Conservation (phyloP, 768 basidiomycete genomes). For the Omphalotus guepiniiformis region DNA sequence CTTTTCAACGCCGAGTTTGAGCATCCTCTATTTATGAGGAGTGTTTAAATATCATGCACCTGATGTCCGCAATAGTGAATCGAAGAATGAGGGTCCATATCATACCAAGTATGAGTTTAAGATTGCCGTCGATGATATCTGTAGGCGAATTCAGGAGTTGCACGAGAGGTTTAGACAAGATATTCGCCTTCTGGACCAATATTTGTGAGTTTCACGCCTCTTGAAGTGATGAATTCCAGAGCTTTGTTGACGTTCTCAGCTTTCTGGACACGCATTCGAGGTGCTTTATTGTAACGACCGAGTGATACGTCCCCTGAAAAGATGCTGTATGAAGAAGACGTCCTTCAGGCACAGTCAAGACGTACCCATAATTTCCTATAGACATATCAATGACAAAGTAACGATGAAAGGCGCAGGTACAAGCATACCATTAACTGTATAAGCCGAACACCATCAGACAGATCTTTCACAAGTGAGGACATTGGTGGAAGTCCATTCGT, state of each 20-base stretch:
- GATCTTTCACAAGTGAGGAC: slow-evolving; percentile 83
- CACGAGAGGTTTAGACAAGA: not conserved
- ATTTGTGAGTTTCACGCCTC: slow-evolving; percentile 95
- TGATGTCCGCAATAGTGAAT: slow-evolving; percentile 98
- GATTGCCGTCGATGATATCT: slow-evolving; percentile 99
- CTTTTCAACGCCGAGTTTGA: slow-evolving; percentile 34
- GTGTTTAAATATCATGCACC: slow-evolving; percentile 44
- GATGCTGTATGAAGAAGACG: slow-evolving; percentile 1
- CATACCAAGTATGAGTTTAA: slow-evolving; percentile 98
- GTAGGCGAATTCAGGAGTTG: slow-evolving; percentile 6
- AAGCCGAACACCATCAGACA: slow-evolving; percentile 91
- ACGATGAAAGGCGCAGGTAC: not conserved
- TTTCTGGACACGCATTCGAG: slow-evolving; percentile 91
- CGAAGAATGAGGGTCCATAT: slow-evolving; percentile 98
- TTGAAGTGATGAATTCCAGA: slow-evolving; percentile 88
- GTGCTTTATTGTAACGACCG: slow-evolving; percentile 89
- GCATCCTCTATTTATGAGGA: not conserved
- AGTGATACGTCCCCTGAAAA: slow-evolving; percentile 78
- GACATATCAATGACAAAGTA: slow-evolving; percentile 6
- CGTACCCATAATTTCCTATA: slow-evolving; percentile 94
- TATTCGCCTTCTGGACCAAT: slow-evolving; percentile 88
- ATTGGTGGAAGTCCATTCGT: slow-evolving; percentile 80
- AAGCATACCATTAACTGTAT: slow-evolving; percentile 86
- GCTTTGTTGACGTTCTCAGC: slow-evolving; percentile 99
- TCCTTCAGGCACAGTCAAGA: slow-evolving; percentile 1